Percentiles rank a stretch among this genome's conserved stretches.
Conservation (phyloP, 2,329 filamentous ascomycete species). For the Colletotrichum sp. region DNA sequence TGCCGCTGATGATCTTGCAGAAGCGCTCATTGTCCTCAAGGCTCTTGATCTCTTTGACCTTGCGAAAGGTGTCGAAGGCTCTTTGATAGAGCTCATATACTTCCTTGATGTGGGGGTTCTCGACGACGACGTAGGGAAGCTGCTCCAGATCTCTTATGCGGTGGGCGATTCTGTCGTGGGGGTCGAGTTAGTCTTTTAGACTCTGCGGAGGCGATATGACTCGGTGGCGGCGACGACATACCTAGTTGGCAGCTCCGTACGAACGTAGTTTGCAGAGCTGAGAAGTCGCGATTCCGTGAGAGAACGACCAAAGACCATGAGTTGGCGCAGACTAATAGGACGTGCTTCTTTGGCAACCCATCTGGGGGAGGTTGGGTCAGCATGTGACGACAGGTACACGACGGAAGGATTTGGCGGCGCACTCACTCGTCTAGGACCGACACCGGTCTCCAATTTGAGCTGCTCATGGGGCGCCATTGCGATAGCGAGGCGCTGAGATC, state of each 20-base stretch:
- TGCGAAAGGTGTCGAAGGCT: conserved; percentile 91
- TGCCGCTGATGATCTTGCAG: conserved; percentile 80
- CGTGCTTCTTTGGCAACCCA: conserved; percentile 93
- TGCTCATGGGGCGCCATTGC: conserved; percentile 31
- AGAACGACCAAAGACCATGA: conserved; percentile 96
- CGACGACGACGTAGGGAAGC: conserved; percentile 92
- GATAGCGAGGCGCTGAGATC: conserved; percentile 23
- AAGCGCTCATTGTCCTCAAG: conserved; percentile 89
- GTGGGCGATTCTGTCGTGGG: conserved; percentile 74
- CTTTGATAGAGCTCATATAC: conserved; percentile 97
- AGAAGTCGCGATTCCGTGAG: conserved; percentile 88
- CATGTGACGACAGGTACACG: conserved; percentile 11
- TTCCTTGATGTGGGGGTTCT: conserved; percentile 91
- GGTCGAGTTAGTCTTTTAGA: neutral
- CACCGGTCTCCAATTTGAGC: conserved; percentile 64
- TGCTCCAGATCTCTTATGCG: conserved; percentile 97
- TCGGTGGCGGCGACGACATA: conserved; percentile 38
- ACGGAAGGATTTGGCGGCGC: conserved; percentile 32
- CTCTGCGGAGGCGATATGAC: neutral
- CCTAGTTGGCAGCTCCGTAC: conserved; percentile 90
- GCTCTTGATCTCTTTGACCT: conserved; percentile 81
- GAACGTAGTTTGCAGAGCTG: conserved; percentile 96
- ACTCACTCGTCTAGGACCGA: conserved; percentile 74
- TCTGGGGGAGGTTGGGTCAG: conserved; percentile 50
- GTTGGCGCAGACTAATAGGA: conserved; percentile 93